Base-by-base conservation (phyloP, 1,284 basidiomycete species). In the Apiotrichum veenhuisii region DNA sequence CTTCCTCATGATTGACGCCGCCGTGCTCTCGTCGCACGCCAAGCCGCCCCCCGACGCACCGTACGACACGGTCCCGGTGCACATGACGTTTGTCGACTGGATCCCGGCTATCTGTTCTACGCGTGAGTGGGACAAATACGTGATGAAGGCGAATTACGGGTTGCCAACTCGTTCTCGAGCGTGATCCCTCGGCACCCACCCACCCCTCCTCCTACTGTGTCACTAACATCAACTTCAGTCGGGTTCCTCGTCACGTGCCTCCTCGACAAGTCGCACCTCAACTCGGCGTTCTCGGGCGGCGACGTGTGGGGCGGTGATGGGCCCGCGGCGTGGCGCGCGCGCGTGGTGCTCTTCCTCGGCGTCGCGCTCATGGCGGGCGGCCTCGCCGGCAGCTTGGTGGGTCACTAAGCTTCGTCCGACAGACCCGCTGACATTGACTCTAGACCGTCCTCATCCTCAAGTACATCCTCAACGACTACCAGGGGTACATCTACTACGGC, bases 321-420 rank as follows among this genome's bases (percentile, higher is more conserved):
- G 0, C 80, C 85, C 7, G 88, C 91, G 1, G 91, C 94, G 18
- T 95, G 91, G 89, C 82, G 90, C 59, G 93, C 94, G 3, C 80
- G 93, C 36, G 78, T 95, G 60, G 85, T 95, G 66, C 78, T 98
- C 65, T 98, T 98, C 77, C 84, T 98, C 61, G 95, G 95, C 0
- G 97, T 98, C 70, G 93, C 95, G 0, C 77, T 98, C 51, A 91
- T 98, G 90, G 94, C 94, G 0, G 94, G 94, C 26, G 95, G 94
- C 1, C 77, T 98, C 51, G 94, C 94, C 14, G 94, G 94, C 45
- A 93, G 90, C 70, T 83, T 95, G 68, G 91, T 93, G 70, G 89
- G 85, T 33, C 11, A 8, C 37, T 40, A 5, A 22, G n/a, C 11
- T 10, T 1, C 20, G 9, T 41, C 26, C 5, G 9, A n/a, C 15